A percentile compares a stretch with the other conserved stretches of the same genome.
phyloP scores from a whole-genome alignment of 805 yeast genomes.

The Myxozyma kluyveri region DNA sequence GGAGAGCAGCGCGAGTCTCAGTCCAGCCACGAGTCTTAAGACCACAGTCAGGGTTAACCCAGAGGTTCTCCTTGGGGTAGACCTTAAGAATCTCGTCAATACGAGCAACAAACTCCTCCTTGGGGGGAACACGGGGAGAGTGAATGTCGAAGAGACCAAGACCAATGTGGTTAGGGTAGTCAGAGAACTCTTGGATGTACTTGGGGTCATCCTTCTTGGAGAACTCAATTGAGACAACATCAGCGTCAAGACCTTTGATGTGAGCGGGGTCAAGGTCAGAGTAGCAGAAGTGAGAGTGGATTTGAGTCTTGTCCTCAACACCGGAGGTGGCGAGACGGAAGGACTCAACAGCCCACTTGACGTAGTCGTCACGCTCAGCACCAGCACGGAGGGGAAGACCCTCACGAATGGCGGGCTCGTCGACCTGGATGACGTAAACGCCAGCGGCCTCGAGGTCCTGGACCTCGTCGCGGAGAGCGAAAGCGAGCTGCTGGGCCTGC shows the following conservation, averaged over 20 bases:
- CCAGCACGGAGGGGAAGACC: slow-evolving; percentile 99
- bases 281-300: slow-evolving; percentile 99
- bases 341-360: slow-evolving; percentile 98
- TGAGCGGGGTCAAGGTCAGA: slow-evolving; percentile 99
- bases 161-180: slow-evolving; percentile 99
- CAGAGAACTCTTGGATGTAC: slow-evolving; percentile 95
- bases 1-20: slow-evolving; percentile 90
- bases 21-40: slow-evolving; percentile 99
- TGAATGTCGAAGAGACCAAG: slow-evolving; percentile 98
- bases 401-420: slow-evolving; percentile 99
- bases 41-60: slow-evolving; percentile 99
- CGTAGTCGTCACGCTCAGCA: slow-evolving; percentile 92
- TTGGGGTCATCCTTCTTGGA: slow-evolving; percentile 99
- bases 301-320: slow-evolving; percentile 91
- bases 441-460: slow-evolving; percentile 98
- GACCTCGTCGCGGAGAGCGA: slow-evolving; percentile 98
- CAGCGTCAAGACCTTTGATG: slow-evolving; percentile 99
- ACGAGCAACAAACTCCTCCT: slow-evolving; percentile 92
- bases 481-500: slow-evolving; percentile 94
- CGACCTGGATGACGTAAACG: slow-evolving; percentile 96
- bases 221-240: slow-evolving; percentile 98
- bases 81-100: slow-evolving; percentile 92
- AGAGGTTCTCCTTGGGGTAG: slow-evolving; percentile 96
- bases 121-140: slow-evolving; percentile 99
- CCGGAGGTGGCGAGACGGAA: slow-evolving; percentile 99